Conservation (phyloP, 768 basidiomycete genomes). For the Gloeophyllum trabeum region DNA sequence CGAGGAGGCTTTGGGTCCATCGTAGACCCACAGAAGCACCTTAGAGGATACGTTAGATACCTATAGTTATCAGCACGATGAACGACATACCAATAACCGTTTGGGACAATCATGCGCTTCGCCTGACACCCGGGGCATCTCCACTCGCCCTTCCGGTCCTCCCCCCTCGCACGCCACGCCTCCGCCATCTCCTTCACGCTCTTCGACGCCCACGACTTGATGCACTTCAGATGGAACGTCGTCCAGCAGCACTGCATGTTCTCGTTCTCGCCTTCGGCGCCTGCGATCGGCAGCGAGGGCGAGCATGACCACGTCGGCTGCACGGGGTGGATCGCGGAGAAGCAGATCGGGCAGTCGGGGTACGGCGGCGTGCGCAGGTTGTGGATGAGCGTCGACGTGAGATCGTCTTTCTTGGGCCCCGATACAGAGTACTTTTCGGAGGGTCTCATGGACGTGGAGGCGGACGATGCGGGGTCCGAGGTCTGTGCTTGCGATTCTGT, state of each 20-base stretch:
- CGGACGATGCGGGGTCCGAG: background rate
- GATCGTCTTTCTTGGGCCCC: slow-evolving; percentile 39
- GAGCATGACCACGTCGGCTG: slow-evolving; percentile 87
- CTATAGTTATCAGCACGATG: too few species aligned
- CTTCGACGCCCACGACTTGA: slow-evolving; percentile 79
- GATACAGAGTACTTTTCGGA: background rate
- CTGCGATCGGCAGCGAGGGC: slow-evolving; percentile 37
- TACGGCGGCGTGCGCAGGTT: slow-evolving; percentile 60
- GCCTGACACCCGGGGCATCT: slow-evolving; percentile 90
- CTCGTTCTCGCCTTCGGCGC: slow-evolving; percentile 10
- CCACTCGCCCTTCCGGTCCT: slow-evolving; percentile 70
- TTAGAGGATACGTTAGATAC: slow-evolving; percentile 14
- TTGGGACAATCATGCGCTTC: slow-evolving; percentile 55
- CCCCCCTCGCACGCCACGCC: slow-evolving; percentile 65
- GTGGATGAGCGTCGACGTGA: slow-evolving; percentile 63
- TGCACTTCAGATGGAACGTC: slow-evolving; percentile 85
- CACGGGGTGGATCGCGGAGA: slow-evolving; percentile 63
- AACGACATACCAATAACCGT: slow-evolving; percentile 46
- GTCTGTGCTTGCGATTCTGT: too few species aligned
- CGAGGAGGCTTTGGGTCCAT: slow-evolving; percentile 64
- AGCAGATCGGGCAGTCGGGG: slow-evolving; percentile 78
- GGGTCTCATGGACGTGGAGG: background rate
- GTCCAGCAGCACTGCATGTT: slow-evolving; percentile 72
- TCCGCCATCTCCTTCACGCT: slow-evolving; percentile 63
- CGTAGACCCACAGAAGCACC: slow-evolving; percentile 77